Evolutionary conservation across 1,284 basidiomycete genomes (phyloP).

Genomic region (Rhodotorula sp.): DNA sequence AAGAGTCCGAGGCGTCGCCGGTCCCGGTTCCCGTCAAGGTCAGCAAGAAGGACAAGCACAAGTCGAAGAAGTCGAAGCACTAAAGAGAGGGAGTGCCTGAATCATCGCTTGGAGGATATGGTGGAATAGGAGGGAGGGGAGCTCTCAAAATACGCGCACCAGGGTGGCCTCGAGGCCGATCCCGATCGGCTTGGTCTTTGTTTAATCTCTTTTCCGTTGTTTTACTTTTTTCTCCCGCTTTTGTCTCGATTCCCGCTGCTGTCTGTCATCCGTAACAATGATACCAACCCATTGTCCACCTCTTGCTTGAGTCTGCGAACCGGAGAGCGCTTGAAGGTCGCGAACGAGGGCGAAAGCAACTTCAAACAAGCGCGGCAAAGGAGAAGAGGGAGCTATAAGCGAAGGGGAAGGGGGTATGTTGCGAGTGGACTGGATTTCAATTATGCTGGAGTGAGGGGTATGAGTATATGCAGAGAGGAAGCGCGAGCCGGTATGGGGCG

Average conservation of each 20-base stretch:
- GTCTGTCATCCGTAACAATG: no score
- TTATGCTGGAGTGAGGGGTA: background rate
- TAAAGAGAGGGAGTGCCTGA: background rate
- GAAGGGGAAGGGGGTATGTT: background rate
- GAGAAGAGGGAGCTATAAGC: background rate
- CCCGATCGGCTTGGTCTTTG: background rate
- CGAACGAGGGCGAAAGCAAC: no score
- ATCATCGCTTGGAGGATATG: no score
- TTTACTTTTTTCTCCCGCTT: background rate
- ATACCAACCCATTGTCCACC: no score
- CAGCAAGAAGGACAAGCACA: slow-evolving; percentile 31
- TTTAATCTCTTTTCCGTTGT: background rate
- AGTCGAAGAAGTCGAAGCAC: slow-evolving; percentile 29
- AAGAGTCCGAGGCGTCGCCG: slow-evolving; percentile 13
- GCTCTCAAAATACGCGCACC: no score
- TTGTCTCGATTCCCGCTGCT: no score
- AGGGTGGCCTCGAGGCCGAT: background rate
- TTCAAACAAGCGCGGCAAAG: background rate
- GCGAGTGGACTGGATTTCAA: background rate
- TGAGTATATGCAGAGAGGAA: background rate
- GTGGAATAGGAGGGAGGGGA: no score
- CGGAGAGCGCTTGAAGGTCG: no score
- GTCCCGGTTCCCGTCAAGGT: slow-evolving; percentile 26
- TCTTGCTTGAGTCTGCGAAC: no score
- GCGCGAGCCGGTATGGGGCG: background rate